Percentiles rank a stretch among this genome's conserved stretches.
phyloP scores from a whole-genome alignment of 1,284 basidiomycete genomes.

The Ganoderma boninense region DNA sequence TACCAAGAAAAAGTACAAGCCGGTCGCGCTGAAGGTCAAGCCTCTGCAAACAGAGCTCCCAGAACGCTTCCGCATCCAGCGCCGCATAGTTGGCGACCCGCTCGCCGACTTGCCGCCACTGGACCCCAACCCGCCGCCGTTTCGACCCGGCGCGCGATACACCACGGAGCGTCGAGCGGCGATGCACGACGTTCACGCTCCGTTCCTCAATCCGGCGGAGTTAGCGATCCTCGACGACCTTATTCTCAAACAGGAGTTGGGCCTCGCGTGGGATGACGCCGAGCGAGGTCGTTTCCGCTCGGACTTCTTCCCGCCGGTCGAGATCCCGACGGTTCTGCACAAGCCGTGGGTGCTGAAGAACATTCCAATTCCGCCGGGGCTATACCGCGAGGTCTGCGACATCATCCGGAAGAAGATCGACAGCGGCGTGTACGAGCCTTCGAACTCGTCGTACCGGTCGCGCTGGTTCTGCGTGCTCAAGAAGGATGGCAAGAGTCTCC shows the following conservation, averaged over 20 bases:
- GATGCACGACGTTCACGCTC: conserved; percentile 38
- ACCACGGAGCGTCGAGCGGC: conserved; percentile 41
- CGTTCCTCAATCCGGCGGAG: conserved; percentile 44
- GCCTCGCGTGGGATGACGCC: conserved; percentile 44
- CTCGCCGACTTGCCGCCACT: conserved; percentile 42
- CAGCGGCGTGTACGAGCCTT: conserved; percentile 46
- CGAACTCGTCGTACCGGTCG: conserved; percentile 47
- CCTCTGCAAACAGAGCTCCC: conserved; percentile 40
- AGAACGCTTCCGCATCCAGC: conserved; percentile 42
- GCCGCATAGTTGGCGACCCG: conserved; percentile 45
- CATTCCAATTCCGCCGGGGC: conserved; percentile 49
- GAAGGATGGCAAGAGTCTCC: conserved; percentile 46
- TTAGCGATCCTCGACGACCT: conserved; percentile 42
- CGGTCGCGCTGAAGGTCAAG: conserved; percentile 41
- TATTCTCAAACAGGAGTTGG: conserved; percentile 41
- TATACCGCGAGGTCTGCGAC: conserved; percentile 43
- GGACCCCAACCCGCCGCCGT: conserved; percentile 35
- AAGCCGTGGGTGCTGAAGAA: conserved; percentile 47
- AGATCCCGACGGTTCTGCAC: conserved; percentile 45
- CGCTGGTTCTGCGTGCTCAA: conserved; percentile 51
- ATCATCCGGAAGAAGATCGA: conserved; percentile 45
- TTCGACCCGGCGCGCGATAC: conserved; percentile 41
- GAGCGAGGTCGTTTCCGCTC: conserved; percentile 45
- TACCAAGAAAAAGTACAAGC: conserved; percentile 47
- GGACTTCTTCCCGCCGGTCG: conserved; percentile 46